Evolutionary conservation across 371 early-diverging fungal genomes (phyloP).

Genomic region (Mortierella sp.): DNA sequence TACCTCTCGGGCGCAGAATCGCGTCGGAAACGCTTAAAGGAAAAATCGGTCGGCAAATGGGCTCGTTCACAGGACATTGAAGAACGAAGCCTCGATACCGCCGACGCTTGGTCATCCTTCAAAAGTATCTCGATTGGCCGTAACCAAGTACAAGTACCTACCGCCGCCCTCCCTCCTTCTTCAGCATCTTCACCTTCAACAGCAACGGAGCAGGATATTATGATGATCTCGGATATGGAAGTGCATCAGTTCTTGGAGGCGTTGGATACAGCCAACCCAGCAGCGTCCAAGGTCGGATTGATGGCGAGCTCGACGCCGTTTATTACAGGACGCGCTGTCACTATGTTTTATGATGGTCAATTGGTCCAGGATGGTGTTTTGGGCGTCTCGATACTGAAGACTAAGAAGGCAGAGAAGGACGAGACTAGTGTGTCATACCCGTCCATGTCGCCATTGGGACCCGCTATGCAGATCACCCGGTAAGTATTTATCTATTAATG

Average conservation of each 20-base stretch:
- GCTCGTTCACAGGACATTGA: constrained; percentile 64
- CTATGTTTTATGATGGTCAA: constrained; percentile 67
- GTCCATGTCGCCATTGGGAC: constrained; percentile 66
- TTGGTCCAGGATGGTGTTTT: constrained; percentile 72
- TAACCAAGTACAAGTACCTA: constrained; percentile 46
- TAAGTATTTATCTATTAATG: constrained; percentile 11
- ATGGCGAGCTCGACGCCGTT: constrained; percentile 81
- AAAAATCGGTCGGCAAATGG: constrained; percentile 72
- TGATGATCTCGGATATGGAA: constrained; percentile 75
- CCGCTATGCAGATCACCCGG: constrained; percentile 71
- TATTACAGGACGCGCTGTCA: constrained; percentile 74
- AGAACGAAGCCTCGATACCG: constrained; percentile 51
- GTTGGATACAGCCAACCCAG: constrained; percentile 67
- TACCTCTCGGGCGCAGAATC: constrained; percentile 42
- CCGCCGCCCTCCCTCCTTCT: constrained; percentile 19
- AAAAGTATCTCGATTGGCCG: constrained; percentile 46
- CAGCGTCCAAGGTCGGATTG: constrained; percentile 69
- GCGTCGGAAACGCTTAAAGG: constrained; percentile 64
- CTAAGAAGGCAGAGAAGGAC: neutral
- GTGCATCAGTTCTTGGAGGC: constrained; percentile 73
- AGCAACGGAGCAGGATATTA: constrained; percentile 39
- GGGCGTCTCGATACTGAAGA: constrained; percentile 65
- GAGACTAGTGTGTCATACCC: constrained; percentile 54
- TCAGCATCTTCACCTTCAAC: constrained; percentile 11
- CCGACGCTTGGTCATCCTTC: constrained; percentile 65